Evolutionary conservation across 139 green algal genomes (phyloP), one percentile per base, ranked within the genome.

Genomic region (Volvox africanus): DNA sequence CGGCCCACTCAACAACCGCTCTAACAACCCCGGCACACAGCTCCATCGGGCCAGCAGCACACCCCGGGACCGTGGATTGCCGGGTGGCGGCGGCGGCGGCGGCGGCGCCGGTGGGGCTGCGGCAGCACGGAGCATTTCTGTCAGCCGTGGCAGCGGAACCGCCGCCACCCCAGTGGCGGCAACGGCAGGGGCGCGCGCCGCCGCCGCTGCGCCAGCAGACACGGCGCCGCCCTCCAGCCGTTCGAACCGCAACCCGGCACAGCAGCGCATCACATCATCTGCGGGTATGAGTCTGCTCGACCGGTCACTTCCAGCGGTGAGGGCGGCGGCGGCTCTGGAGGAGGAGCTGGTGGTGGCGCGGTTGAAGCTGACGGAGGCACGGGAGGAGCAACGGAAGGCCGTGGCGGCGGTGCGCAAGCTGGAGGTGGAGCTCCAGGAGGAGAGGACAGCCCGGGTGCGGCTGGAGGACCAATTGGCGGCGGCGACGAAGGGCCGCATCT

Each of bases 251-350:
- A 44, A 21, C 61, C 61, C 1, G 6, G 61, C 30, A 1, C 61
- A 76, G 81, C 81, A 76, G 61, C 81, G 81, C 14, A 76, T 87
- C 30, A 13, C 82, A 6, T 80, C 65, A 1, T 55, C 65, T 6
- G 33, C 65, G 30, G 50, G 69, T 28, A 62, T 61, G 32, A 61
- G 86, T n/a, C 20, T 90, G 73, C 86, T 90, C 44, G 86, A 90
- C 30, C 44, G 86, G 5, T 83, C 73, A 22, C 50, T 83, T 55
- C 86, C 86, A 44, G 73, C 86, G 86, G 73, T 67, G n/a, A 73
- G 86, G 5, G 33, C 86, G 73, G 86, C 86, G 73, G 86, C 86
- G 86, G 86, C 86, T 44, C 28, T 90, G 86, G 86, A 90, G 73
- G 86, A 83, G 50, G 86, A 83, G 86, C 30, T 90, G 50, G 86